Percentiles rank a stretch among this genome's conserved stretches.
phyloP scores from a whole-genome alignment of 225 moss, liverwort and hornwort species.

The Pseudoscleropodium purum region DNA sequence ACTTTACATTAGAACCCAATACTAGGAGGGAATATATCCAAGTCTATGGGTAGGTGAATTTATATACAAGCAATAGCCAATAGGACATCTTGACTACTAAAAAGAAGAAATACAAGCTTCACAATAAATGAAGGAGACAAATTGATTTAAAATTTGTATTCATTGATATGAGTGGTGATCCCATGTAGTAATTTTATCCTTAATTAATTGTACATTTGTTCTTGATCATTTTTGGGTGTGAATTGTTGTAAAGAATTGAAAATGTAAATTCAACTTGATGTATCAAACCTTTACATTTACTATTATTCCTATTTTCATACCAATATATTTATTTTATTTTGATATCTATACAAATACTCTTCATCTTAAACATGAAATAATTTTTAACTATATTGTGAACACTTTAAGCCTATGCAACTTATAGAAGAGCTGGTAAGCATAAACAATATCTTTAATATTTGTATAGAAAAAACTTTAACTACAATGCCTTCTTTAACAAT shows the following conservation, averaged over 20 bases:
- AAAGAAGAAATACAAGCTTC: too few species aligned
- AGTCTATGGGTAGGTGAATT: too few species aligned
- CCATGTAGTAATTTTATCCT: background rate
- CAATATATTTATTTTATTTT: background rate
- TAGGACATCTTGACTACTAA: too few species aligned
- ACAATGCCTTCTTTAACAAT: background rate
- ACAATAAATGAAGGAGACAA: too few species aligned
- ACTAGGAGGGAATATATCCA: too few species aligned
- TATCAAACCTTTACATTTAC: background rate
- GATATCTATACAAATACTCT: background rate
- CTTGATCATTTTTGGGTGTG: background rate
- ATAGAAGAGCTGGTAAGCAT: background rate
- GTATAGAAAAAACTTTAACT: background rate
- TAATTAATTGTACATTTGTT: too few species aligned
- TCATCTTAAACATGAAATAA: background rate
- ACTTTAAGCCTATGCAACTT: background rate
- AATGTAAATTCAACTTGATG: background rate
- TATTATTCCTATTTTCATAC: background rate
- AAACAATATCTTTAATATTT: background rate
- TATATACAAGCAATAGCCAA: too few species aligned
- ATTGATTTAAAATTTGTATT: background rate
- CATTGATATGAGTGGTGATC: background rate
- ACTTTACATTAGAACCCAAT: too few species aligned
- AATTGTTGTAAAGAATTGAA: background rate
- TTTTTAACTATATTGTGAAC: background rate